These are phyloP conservation scores for Penicillium paxilli DNA, from an alignment of 495 filamentous ascomycete genomes.

Conservation along the genomic window DNA sequence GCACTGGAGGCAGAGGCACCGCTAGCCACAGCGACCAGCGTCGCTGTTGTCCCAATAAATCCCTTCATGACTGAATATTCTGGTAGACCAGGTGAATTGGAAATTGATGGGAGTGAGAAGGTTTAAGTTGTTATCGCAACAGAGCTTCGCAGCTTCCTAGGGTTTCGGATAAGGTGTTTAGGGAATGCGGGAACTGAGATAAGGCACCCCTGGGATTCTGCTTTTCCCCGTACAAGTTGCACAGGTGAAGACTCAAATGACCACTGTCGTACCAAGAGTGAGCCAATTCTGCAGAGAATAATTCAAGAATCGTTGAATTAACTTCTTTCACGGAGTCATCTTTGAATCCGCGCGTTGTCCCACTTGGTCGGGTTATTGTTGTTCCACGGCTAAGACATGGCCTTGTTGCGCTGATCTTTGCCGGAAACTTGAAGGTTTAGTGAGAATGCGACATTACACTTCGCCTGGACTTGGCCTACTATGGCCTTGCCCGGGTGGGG, in stretches of 20 bases:
- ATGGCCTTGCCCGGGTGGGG: too few species aligned
- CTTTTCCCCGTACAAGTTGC: not conserved
- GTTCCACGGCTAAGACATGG: not conserved
- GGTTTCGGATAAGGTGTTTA: too few species aligned
- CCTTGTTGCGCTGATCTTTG: not conserved
- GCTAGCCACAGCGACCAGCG: conserved; percentile 4
- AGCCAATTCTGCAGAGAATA: not conserved
- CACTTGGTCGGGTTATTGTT: not conserved
- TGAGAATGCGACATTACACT: not conserved
- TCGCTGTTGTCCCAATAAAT: conserved; percentile 6
- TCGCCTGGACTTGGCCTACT: not conserved
- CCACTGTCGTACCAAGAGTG: not conserved
- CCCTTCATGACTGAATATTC: conserved; percentile 13
- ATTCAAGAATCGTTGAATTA: not conserved
- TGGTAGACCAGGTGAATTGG: not conserved
- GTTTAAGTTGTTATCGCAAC: not conserved
- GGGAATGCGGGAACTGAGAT: not conserved
- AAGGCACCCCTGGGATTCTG: not conserved
- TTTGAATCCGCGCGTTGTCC: not conserved
- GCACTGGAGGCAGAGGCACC: not conserved
- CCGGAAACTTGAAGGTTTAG: not conserved
- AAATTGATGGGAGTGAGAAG: too few species aligned
- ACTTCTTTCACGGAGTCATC: not conserved
- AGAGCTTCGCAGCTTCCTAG: too few species aligned
- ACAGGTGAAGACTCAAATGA: not conserved